Evolutionary conservation across 2,329 filamentous ascomycete genomes (phyloP).

Genomic region (Phyllosticta capitalensis): DNA sequence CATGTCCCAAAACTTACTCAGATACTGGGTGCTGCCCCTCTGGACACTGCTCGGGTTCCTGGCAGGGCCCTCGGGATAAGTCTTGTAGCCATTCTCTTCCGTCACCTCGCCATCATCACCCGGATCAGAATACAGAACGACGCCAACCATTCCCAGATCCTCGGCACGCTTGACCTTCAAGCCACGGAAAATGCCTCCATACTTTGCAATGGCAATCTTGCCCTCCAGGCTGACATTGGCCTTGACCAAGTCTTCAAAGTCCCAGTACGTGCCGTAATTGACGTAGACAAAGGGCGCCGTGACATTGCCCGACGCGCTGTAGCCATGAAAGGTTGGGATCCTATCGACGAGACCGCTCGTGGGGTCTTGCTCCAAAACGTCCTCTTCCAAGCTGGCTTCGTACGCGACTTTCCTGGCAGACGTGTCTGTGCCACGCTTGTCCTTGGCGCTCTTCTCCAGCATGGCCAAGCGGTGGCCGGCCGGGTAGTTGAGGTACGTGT

Average conservation of each 20-base stretch:
- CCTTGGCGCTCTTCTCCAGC: slow-evolving; percentile 50
- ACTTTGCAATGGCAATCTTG: slow-evolving; percentile 80
- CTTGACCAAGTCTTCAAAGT: slow-evolving; percentile 71
- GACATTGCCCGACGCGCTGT: slow-evolving; percentile 85
- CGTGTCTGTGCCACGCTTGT: slow-evolving; percentile 33
- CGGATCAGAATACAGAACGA: slow-evolving; percentile 77
- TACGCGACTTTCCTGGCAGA: slow-evolving; percentile 55
- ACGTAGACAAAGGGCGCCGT: slow-evolving; percentile 80
- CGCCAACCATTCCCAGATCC: slow-evolving; percentile 81
- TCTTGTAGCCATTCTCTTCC: slow-evolving; percentile 66
- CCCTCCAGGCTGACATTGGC: slow-evolving; percentile 68
- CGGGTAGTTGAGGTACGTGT: slow-evolving; percentile 44
- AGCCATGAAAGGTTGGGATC: slow-evolving; percentile 88
- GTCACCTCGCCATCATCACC: slow-evolving; percentile 79
- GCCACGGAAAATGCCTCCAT: slow-evolving; percentile 78
- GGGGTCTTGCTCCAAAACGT: slow-evolving; percentile 71
- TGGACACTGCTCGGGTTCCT: slow-evolving; percentile 84
- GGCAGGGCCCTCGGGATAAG: slow-evolving; percentile 80
- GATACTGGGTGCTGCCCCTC: slow-evolving; percentile 66
- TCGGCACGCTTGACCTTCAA: slow-evolving; percentile 89
- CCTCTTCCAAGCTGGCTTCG: slow-evolving; percentile 73
- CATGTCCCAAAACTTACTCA: slow-evolving; percentile 26
- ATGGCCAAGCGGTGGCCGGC: slow-evolving; percentile 37
- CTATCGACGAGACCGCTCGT: slow-evolving; percentile 63
- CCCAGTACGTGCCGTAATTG: slow-evolving; percentile 80